Conservation (phyloP, 805 yeast genomes). For the Tanozyma kutaoensis region DNA sequence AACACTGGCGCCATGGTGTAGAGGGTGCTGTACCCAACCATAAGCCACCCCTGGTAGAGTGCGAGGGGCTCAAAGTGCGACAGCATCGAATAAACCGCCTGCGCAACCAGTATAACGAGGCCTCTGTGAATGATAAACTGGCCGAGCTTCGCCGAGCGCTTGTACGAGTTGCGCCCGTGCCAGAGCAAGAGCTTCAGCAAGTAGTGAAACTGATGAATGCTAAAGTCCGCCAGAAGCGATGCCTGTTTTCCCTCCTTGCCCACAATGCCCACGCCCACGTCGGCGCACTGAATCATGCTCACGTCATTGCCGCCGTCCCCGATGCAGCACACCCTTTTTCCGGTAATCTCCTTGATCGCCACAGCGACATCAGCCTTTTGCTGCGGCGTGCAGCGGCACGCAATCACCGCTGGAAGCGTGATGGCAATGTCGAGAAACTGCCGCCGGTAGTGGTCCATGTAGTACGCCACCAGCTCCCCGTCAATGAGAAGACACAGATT, state of each 20-base stretch:
- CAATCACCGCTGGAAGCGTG: constrained; percentile 84
- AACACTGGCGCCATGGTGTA: constrained; percentile 99
- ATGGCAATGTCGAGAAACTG: constrained; percentile 75
- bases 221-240: constrained; percentile 92
- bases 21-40: constrained; percentile 97
- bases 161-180: constrained; percentile 98
- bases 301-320: constrained; percentile 99
- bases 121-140: constrained; percentile 98
- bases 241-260: constrained; percentile 99
- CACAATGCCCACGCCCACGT: constrained; percentile 97
- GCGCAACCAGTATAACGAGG: constrained; percentile 83
- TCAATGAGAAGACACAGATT: constrained; percentile 78
- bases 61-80: constrained; percentile 91
- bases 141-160: constrained; percentile 86
- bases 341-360: constrained; percentile 64
- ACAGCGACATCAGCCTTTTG: constrained; percentile 94
- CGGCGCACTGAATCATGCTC: constrained; percentile 97
- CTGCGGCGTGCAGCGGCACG: constrained; percentile 97
- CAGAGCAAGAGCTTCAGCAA: constrained; percentile 77
- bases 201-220: constrained; percentile 83
- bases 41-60: constrained; percentile 86
- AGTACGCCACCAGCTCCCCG: constrained; percentile 78
- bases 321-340: constrained; percentile 88
- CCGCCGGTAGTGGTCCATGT: constrained; percentile 43
- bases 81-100: constrained; percentile 80